Conservation (phyloP, 768 basidiomycete genomes). For the Tephrocybe sp. region DNA sequence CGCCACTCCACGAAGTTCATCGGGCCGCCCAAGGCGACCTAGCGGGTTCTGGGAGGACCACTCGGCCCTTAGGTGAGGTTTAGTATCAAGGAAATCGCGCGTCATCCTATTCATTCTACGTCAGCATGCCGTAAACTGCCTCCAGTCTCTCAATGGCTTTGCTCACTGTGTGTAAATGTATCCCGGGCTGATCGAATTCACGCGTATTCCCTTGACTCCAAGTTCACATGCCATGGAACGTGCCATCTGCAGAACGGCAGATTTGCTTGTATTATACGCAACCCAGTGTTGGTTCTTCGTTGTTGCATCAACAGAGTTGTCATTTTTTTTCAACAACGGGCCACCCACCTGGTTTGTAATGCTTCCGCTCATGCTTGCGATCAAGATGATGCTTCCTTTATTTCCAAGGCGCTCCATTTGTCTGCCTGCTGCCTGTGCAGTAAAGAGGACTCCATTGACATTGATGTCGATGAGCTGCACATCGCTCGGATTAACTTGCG, state of each 20-base stretch:
- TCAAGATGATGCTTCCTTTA: conserved; percentile 55
- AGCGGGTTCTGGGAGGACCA: conserved; percentile 64
- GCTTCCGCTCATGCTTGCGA: conserved; percentile 59
- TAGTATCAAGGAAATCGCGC: conserved; percentile 48
- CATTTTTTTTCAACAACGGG: not conserved
- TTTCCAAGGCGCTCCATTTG: conserved; percentile 51
- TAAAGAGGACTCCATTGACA: conserved; percentile 54
- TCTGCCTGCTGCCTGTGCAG: conserved; percentile 57
- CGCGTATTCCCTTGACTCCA: conserved; percentile 60
- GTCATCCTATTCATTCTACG: conserved; percentile 48
- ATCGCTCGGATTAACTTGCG: not conserved
- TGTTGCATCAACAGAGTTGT: no score
- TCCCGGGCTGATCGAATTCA: conserved; percentile 71
- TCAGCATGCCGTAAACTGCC: conserved; percentile 1
- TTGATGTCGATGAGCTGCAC: conserved; percentile 59
- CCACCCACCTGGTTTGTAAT: conserved; percentile 55
- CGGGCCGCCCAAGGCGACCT: conserved; percentile 60
- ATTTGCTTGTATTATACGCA: conserved; percentile 72
- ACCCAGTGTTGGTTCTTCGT: conserved; percentile 66
- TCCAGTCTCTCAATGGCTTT: not conserved
- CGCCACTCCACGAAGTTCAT: conserved; percentile 66
- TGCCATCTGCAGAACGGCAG: conserved; percentile 77
- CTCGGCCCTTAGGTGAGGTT: conserved; percentile 51
- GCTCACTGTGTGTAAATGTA: conserved; percentile 64
- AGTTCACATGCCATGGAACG: conserved; percentile 78